These are phyloP conservation scores for Anisodus tanguticus DNA, from an alignment of 257 asterid genomes.

Conservation along the genomic window DNA sequence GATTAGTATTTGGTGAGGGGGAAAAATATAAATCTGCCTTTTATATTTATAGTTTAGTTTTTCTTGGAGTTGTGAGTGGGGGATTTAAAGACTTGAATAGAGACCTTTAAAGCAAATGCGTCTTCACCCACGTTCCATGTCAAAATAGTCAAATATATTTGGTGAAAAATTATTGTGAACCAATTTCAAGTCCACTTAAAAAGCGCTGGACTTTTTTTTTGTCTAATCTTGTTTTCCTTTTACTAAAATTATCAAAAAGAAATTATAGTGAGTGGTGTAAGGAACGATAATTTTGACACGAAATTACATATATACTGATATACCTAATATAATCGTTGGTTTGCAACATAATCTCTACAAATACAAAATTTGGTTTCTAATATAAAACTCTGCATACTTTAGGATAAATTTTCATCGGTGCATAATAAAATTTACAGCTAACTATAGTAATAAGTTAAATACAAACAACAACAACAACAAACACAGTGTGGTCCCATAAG, in stretches of 20 bases:
- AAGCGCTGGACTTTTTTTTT: background rate
- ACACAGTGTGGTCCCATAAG: too few species aligned
- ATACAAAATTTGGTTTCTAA: too few species aligned
- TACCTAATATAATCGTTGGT: too few species aligned
- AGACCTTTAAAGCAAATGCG: background rate
- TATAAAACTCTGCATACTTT: too few species aligned
- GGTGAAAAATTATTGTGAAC: background rate
- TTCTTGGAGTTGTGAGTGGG: background rate
- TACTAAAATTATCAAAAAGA: background rate
- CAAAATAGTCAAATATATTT: constrained; percentile 10
- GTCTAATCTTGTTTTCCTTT: too few species aligned
- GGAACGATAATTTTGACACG: background rate
- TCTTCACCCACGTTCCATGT: background rate
- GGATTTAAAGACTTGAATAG: background rate
- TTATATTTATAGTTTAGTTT: background rate
- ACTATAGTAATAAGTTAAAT: too few species aligned
- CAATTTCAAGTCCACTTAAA: background rate
- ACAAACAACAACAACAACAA: too few species aligned
- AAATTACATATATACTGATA: too few species aligned
- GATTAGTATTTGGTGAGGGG: constrained; percentile 2
- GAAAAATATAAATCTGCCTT: background rate
- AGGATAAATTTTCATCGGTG: too few species aligned
- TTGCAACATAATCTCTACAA: too few species aligned
- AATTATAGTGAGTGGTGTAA: background rate
- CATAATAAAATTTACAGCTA: too few species aligned